phyloP scores from a whole-genome alignment of 441 rosid genomes.

The Gossypium gossypioides region DNA sequence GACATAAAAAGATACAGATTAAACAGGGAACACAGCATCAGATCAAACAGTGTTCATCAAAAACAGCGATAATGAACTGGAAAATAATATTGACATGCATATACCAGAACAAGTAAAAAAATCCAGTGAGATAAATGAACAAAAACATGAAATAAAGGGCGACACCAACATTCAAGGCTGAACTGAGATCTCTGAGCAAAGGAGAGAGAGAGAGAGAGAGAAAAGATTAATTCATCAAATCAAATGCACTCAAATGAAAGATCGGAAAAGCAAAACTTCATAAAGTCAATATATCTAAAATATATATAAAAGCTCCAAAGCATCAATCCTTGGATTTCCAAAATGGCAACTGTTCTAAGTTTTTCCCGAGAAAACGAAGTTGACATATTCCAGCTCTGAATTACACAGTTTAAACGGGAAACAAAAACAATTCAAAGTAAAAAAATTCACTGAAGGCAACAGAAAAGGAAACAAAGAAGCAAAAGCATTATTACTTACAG shows the following conservation, averaged over 20 bases:
- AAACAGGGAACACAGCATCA: constrained; percentile 1
- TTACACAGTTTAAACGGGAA: background rate
- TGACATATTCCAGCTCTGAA: background rate
- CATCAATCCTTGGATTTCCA: constrained; percentile 2
- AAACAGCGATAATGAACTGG: background rate
- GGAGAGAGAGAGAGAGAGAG: background rate
- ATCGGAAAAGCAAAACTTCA: background rate
- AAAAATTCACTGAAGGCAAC: background rate
- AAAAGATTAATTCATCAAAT: background rate
- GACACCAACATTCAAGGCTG: constrained; percentile 6
- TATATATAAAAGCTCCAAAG: background rate
- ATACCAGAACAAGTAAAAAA: background rate
- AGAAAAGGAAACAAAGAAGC: constrained; percentile 12
- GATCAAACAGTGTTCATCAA: background rate
- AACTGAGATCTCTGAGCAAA: background rate
- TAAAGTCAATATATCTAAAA: background rate
- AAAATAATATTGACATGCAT: background rate
- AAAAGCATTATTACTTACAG: constrained; percentile 36
- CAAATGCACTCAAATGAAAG: background rate
- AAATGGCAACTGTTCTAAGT: constrained; percentile 2
- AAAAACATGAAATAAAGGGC: background rate
- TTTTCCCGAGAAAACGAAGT: background rate
- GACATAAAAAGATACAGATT: background rate
- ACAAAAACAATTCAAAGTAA: background rate
- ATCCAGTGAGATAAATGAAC: background rate